phyloP scores from a whole-genome alignment of 441 rosid species.

The Populus hybrid region DNA sequence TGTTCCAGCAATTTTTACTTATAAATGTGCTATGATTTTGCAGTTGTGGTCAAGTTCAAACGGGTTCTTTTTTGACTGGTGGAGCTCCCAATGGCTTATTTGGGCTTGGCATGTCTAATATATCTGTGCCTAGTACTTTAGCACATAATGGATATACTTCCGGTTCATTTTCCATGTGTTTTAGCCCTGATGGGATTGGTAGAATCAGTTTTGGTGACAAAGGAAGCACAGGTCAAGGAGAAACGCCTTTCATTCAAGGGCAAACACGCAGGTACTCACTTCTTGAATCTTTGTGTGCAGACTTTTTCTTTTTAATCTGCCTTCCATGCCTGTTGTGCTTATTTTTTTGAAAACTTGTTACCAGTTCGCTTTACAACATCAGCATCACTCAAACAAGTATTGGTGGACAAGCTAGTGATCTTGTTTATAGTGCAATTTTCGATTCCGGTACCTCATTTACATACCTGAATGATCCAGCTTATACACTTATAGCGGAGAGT shows the following conservation, averaged over 20 bases:
- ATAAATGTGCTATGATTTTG: neutral
- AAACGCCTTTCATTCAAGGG: slow-evolving; percentile 68
- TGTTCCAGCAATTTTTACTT: neutral
- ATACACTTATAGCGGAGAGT: slow-evolving; percentile 52
- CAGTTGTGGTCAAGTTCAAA: slow-evolving; percentile 85
- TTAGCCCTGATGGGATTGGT: slow-evolving; percentile 62
- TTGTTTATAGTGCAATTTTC: slow-evolving; percentile 67
- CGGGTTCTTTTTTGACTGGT: slow-evolving; percentile 79
- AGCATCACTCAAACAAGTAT: slow-evolving; percentile 56
- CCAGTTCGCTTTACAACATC: slow-evolving; percentile 85
- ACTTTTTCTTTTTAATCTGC: neutral
- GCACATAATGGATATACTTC: slow-evolving; percentile 60
- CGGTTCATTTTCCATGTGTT: slow-evolving; percentile 96
- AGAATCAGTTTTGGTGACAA: slow-evolving; percentile 91
- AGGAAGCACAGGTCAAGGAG: slow-evolving; percentile 73
- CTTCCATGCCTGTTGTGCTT: slow-evolving; percentile 13
- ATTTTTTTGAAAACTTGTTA: slow-evolving; percentile 13
- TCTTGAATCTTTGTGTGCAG: neutral
- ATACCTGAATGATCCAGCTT: slow-evolving; percentile 73
- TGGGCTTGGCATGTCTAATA: slow-evolving; percentile 77
- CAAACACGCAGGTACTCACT: slow-evolving; percentile 53
- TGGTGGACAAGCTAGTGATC: slow-evolving; percentile 47
- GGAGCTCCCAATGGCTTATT: slow-evolving; percentile 97
- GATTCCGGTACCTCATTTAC: slow-evolving; percentile 96
- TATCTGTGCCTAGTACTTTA: slow-evolving; percentile 86